Evolutionary conservation across 2,329 filamentous ascomycete genomes (phyloP).

Genomic region (Pseudocercospora vitis): DNA sequence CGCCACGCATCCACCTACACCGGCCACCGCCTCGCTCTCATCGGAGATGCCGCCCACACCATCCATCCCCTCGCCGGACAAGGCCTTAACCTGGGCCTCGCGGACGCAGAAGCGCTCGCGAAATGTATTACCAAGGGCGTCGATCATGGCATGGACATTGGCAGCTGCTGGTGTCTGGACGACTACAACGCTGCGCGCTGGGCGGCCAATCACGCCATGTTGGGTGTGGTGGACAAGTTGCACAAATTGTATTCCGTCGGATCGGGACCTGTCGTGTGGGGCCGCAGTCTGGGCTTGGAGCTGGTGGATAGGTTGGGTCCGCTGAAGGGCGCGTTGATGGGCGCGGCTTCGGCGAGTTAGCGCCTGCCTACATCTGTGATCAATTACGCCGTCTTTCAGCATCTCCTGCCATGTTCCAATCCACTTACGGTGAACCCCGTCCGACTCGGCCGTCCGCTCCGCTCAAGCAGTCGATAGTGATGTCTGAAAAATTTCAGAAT

Average conservation of each 20-base stretch:
- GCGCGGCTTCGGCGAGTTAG: slow-evolving; percentile 50
- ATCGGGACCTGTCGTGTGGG: slow-evolving; percentile 74
- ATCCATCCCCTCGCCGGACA: slow-evolving; percentile 93
- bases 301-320: slow-evolving; percentile 73
- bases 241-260: slow-evolving; percentile 88
- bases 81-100: slow-evolving; percentile 89
- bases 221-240: slow-evolving; percentile 82
- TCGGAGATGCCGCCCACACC: slow-evolving; percentile 93
- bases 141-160: slow-evolving; percentile 82
- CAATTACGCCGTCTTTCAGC: no score
- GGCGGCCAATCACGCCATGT: slow-evolving; percentile 71
- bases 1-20: slow-evolving; percentile 94
- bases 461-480: no score
- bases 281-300: slow-evolving; percentile 73
- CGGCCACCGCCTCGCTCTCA: slow-evolving; percentile 82
- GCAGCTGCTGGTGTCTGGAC: slow-evolving; percentile 74
- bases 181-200: slow-evolving; percentile 80
- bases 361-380: no score
- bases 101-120: slow-evolving; percentile 78
- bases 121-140: slow-evolving; percentile 74
- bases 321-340: slow-evolving; percentile 85
- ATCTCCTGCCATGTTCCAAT: no score
- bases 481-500: no score
- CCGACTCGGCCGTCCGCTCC: no score
- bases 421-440: no score